phyloP scores from a whole-genome alignment of 2,329 filamentous ascomycete genomes.

The Cylindrodendrum hubeiense region DNA sequence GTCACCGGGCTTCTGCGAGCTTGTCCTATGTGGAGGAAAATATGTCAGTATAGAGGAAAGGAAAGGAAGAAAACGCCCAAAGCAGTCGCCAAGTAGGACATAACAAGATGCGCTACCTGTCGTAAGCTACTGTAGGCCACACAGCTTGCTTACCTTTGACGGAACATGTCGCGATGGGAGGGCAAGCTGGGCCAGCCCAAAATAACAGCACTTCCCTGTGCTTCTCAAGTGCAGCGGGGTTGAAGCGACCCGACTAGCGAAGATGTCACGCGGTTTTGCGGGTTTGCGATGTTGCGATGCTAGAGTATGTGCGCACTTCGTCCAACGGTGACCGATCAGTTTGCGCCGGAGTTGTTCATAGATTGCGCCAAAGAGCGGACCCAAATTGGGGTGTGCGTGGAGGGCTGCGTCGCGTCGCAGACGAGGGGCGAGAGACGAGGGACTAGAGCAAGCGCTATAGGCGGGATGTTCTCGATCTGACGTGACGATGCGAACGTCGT shows the following conservation, averaged over 20 bases:
- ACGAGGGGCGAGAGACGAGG: constrained; percentile 13
- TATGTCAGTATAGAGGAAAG: not conserved
- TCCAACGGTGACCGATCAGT: not conserved
- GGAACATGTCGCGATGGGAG: constrained; percentile 44
- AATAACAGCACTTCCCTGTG: constrained; percentile 28
- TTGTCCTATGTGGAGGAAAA: constrained; percentile 65
- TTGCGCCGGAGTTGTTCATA: constrained; percentile 23
- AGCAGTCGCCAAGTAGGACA: not conserved
- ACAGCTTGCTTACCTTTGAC: constrained; percentile 42
- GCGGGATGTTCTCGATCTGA: constrained; percentile 32
- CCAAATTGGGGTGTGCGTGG: constrained; percentile 1
- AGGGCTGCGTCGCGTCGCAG: constrained; percentile 19
- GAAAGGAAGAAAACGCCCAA: not conserved
- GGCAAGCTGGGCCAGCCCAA: constrained; percentile 31
- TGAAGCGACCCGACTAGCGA: constrained; percentile 14
- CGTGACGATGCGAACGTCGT: constrained; percentile 19
- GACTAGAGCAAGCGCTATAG: constrained; percentile 34
- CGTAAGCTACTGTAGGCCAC: not conserved
- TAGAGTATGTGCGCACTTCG: constrained; percentile 23
- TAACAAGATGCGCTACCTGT: not conserved
- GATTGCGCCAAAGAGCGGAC: constrained; percentile 23
- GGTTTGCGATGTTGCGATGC: constrained; percentile 23
- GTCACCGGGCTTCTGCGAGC: constrained; percentile 86
- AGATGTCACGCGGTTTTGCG: constrained; percentile 16
- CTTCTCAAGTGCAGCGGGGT: constrained; percentile 27